phyloP scores from a whole-genome alignment of 169 alveolate species.

The Cystoisospora suis region DNA sequence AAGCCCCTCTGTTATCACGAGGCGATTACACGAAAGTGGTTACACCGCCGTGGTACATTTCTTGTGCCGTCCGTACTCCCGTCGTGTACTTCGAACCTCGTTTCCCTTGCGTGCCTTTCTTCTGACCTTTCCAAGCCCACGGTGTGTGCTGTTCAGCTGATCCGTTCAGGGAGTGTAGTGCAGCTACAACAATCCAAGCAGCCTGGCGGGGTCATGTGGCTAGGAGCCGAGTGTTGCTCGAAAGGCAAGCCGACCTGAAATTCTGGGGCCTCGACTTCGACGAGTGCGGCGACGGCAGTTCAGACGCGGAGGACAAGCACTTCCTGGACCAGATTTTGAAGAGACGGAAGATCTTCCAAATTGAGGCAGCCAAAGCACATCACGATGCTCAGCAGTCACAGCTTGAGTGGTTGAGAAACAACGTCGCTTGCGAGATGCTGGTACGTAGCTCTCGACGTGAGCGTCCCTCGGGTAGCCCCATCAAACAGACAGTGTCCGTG shows the following conservation, averaged over 20 bases:
- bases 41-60: too few relatives aligned
- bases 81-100: too few relatives aligned
- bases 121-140: too few relatives aligned
- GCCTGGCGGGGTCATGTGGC: neutral
- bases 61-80: too few relatives aligned
- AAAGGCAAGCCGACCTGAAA: neutral
- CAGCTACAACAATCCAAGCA: conserved; percentile 15
- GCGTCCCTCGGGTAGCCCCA: too few relatives aligned
- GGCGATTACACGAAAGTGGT: too few relatives aligned
- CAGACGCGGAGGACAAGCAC: neutral
- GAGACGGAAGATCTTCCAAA: neutral
- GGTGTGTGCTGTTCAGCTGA: neutral
- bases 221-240: neutral
- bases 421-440: neutral
- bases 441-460: too few relatives aligned
- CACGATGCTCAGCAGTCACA: neutral
- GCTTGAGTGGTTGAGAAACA: neutral
- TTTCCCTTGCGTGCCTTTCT: too few relatives aligned
- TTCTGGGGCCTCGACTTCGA: conserved; percentile 1
- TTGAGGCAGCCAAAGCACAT: neutral
- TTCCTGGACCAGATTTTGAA: neutral
- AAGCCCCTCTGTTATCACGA: too few relatives aligned
- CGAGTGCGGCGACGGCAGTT: neutral
- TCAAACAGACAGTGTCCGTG: too few relatives aligned
- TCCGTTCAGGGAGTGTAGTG: neutral